Evolutionary conservation across 805 yeast species (phyloP).

Genomic region (Candida glaebosa): DNA sequence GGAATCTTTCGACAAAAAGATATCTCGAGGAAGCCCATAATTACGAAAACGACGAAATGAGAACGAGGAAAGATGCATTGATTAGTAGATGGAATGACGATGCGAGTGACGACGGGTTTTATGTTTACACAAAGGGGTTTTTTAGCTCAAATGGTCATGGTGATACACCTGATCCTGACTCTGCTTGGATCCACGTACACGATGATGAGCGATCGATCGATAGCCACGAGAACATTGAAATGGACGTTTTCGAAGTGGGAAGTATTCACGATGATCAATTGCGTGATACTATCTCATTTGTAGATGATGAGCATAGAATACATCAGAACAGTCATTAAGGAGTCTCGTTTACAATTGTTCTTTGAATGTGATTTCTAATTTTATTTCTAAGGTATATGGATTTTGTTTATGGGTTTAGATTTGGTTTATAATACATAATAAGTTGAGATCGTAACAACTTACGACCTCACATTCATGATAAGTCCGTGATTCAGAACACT

Average conservation of each 20-base stretch:
- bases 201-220: constrained; percentile 2
- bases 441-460: no score
- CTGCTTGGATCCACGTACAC: background rate
- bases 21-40: constrained; percentile 29
- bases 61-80: constrained; percentile 19
- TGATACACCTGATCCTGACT: constrained; percentile 1
- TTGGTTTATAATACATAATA: no score
- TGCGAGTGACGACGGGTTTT: constrained; percentile 42
- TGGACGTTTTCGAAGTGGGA: constrained; percentile 1
- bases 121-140: constrained; percentile 41
- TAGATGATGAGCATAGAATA: background rate
- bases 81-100: constrained; percentile 20
- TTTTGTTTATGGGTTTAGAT: no score
- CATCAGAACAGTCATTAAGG: no score
- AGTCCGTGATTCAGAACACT: no score
- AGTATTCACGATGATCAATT: background rate
- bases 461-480: no score
- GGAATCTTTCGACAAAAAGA: constrained; percentile 56
- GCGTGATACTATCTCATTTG: background rate
- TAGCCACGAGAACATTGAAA: constrained; percentile 3
- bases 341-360: no score
- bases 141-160: constrained; percentile 22
- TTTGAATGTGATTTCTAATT: no score
- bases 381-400: no score
- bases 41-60: constrained; percentile 34